These are phyloP conservation scores for Xylariaceae sp. DNA, from an alignment of 2,329 filamentous ascomycete species.

Conservation along the genomic window DNA sequence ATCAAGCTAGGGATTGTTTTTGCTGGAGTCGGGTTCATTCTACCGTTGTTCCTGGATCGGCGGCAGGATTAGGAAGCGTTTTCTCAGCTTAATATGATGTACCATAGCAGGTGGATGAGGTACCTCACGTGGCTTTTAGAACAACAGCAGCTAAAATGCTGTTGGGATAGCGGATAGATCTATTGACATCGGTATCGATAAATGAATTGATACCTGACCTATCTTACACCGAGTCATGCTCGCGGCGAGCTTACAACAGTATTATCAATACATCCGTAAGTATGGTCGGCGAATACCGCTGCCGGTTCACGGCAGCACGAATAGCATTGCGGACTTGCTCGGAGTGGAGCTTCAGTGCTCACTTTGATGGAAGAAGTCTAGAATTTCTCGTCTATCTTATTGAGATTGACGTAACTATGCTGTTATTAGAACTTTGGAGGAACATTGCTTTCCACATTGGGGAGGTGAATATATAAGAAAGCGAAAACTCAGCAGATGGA, in stretches of 20 bases:
- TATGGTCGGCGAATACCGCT: background rate
- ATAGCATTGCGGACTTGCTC: too few relatives aligned
- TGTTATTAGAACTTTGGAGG: background rate
- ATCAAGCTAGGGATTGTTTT: slow-evolving; percentile 2
- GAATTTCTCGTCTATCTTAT: background rate
- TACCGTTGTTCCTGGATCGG: background rate
- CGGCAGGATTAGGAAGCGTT: slow-evolving; percentile 2
- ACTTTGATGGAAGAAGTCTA: too few relatives aligned
- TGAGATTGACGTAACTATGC: background rate
- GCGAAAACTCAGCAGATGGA: background rate
- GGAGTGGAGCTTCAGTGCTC: too few relatives aligned
- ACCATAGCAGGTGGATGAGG: slow-evolving; percentile 5
- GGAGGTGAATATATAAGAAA: background rate
- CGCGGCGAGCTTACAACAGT: background rate
- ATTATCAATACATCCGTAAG: background rate
- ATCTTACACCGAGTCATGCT: background rate
- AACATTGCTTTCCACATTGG: background rate
- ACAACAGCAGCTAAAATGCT: background rate
- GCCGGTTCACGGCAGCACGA: background rate
- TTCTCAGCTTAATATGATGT: slow-evolving; percentile 3
- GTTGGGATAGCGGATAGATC: background rate
- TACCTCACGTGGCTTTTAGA: slow-evolving; percentile 2
- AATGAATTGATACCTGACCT: background rate
- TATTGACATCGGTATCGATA: background rate
- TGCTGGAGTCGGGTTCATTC: slow-evolving; percentile 9